phyloP scores from a whole-genome alignment of 495 filamentous ascomycete genomes.

The Echria macrotheca region DNA sequence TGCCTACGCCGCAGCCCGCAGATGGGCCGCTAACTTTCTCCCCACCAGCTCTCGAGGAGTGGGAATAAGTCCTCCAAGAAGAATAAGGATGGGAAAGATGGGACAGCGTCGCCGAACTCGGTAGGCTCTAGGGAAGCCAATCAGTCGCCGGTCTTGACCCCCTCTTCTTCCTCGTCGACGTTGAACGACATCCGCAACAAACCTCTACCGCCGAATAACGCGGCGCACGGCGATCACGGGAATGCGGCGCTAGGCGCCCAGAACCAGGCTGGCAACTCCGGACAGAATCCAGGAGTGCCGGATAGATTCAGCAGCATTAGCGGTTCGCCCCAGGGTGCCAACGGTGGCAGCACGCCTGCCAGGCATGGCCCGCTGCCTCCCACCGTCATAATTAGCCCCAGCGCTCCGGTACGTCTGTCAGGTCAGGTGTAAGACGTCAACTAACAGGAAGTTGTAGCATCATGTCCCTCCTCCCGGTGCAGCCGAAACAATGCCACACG shows the following conservation, averaged over 20 bases:
- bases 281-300: constrained; percentile 25
- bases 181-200: constrained; percentile 84
- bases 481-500: constrained; percentile 95
- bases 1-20: constrained; percentile 14
- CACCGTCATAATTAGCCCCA: constrained; percentile 93
- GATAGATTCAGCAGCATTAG: constrained; percentile 43
- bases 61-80: constrained; percentile 88
- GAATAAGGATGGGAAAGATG: constrained; percentile 78
- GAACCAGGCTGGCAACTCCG: constrained; percentile 18
- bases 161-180: constrained; percentile 80
- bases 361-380: constrained; percentile 70
- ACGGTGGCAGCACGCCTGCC: constrained; percentile 62
- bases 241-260: constrained; percentile 40
- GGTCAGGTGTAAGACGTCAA: too few relatives aligned
- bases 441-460: too few relatives aligned
- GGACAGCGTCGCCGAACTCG: constrained; percentile 70
- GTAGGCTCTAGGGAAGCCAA: constrained; percentile 45
- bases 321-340: constrained; percentile 39
- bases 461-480: constrained; percentile 91
- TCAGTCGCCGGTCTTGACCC: constrained; percentile 59
- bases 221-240: constrained; percentile 44
- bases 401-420: constrained; percentile 70
- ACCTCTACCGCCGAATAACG: constrained; percentile 63
- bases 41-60: constrained; percentile 85
- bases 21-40: constrained; percentile 8